These are phyloP conservation scores for Euptelea pleiosperma DNA, from an alignment of 164 flowering plant genomes.

Conservation along the genomic window DNA sequence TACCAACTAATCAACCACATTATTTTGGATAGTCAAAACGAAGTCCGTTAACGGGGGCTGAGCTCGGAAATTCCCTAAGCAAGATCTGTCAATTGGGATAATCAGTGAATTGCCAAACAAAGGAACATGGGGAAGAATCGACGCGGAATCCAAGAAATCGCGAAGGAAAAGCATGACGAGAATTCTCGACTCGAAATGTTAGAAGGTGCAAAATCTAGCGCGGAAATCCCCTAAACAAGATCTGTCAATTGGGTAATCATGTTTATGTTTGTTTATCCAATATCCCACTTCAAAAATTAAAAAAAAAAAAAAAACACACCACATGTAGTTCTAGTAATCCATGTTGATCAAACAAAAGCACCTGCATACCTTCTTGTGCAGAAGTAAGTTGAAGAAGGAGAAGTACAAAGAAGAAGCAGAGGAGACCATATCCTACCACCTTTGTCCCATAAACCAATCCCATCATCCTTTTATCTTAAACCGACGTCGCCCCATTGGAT, in stretches of 20 bases:
- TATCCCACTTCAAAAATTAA: not conserved
- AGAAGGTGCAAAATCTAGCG: too few relatives aligned
- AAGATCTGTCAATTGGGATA: too few relatives aligned
- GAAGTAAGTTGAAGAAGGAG: slow-evolving; percentile 15
- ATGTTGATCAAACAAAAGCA: not conserved
- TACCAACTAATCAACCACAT: too few relatives aligned
- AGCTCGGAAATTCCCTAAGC: too few relatives aligned
- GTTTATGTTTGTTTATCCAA: not conserved
- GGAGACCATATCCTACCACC: slow-evolving; percentile 19
- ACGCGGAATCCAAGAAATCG: too few relatives aligned
- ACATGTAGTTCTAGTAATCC: too few relatives aligned
- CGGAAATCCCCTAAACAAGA: not conserved
- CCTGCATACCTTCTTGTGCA: slow-evolving; percentile 51
- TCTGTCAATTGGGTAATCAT: not conserved
- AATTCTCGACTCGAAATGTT: too few relatives aligned
- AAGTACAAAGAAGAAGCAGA: slow-evolving; percentile 26
- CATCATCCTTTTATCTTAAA: slow-evolving; percentile 43
- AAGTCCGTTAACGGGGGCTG: too few relatives aligned
- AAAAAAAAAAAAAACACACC: not conserved
- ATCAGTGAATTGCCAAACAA: too few relatives aligned
- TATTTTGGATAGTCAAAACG: too few relatives aligned
- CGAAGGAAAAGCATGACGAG: too few relatives aligned
- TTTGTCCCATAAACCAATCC: slow-evolving; percentile 24
- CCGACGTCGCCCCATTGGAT: slow-evolving; percentile 30
- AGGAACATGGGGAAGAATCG: too few relatives aligned